Conservation (phyloP, 495 filamentous ascomycete species). For the Bacidia rubella region DNA sequence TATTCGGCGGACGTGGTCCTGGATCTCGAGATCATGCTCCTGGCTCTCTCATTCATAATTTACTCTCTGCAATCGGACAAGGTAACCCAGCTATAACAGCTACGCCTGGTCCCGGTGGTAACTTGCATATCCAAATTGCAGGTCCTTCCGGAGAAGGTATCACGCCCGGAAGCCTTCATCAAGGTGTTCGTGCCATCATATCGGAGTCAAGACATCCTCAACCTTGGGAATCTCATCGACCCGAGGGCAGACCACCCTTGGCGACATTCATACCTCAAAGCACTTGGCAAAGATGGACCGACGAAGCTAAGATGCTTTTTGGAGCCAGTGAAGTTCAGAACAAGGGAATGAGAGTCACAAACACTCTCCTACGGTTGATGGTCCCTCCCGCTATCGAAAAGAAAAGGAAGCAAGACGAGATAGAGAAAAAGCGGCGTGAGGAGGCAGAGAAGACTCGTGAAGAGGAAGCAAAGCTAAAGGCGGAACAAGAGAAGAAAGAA, state of each 20-base stretch:
- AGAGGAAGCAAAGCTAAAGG: constrained; percentile 51
- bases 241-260: neutral
- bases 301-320: constrained; percentile 81
- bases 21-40: neutral
- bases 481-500: constrained; percentile 43
- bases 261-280: constrained; percentile 32
- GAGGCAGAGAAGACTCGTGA: constrained; percentile 45
- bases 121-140: constrained; percentile 3
- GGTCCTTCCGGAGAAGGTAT: neutral
- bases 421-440: constrained; percentile 53
- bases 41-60: constrained; percentile 4
- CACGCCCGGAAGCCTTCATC: neutral
- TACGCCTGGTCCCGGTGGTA: constrained; percentile 6
- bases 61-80: constrained; percentile 21
- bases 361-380: constrained; percentile 57
- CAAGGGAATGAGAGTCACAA: constrained; percentile 56
- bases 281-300: constrained; percentile 70
- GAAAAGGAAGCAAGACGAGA: constrained; percentile 45
- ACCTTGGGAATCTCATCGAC: neutral
- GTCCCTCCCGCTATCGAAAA: constrained; percentile 75
- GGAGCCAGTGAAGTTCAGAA: constrained; percentile 47
- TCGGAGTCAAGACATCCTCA: neutral
- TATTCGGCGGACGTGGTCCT: neutral
- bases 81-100: neutral
- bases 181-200: neutral